Evolutionary conservation across 345 rosid genomes (phyloP), one percentile per base, ranked within the genome.

Genomic region (Eucalyptus pauciflora): DNA sequence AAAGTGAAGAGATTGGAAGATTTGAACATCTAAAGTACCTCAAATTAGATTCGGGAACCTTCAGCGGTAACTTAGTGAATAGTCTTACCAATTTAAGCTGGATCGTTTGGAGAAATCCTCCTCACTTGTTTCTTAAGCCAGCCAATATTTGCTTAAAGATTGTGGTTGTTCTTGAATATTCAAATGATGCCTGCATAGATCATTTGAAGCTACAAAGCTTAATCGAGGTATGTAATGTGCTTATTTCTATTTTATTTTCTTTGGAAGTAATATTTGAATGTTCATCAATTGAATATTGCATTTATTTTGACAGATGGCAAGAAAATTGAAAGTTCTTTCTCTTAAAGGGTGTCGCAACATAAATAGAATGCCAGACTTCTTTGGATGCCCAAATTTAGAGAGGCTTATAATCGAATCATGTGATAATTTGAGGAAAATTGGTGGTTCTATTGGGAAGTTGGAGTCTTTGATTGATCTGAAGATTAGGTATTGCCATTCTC

Each of bases 401-500:
- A 85, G 86, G 86, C 52, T 85, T 48, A 50, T 7, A 10, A 7
- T 85, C 1, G 0, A 13, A 13, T 1, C 0, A 0, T 85, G 50
- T 50, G 0, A 5, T 5, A 46, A 50, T 12, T 46, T 85, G 8
- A 45, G 18, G 50, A 48, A 45, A 27, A 49, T 85, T 1, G 56
- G 5, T 49, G 52, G 37, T 7, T 85, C 31, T 16, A 85, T 85
- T 49, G 50, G 56, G 0, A 85, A 49, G 50, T 18, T 85, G 52
- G 9, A 12, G 31, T 85, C 22, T 50, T 6, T 85, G 0, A 46
- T 67, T 67, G 22, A 67, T 17, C 1, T 67, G 41, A 67, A 31
- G 41, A 67, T 67, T 67, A 0, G 2, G 1, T 0, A 1, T n/a
- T 67, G 79, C 41, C 0, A 0, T 14, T 64, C 5, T 31, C 79